Evolutionary conservation across 495 filamentous ascomycete genomes (phyloP).

Genomic region (Annulohypoxylon stygium): DNA sequence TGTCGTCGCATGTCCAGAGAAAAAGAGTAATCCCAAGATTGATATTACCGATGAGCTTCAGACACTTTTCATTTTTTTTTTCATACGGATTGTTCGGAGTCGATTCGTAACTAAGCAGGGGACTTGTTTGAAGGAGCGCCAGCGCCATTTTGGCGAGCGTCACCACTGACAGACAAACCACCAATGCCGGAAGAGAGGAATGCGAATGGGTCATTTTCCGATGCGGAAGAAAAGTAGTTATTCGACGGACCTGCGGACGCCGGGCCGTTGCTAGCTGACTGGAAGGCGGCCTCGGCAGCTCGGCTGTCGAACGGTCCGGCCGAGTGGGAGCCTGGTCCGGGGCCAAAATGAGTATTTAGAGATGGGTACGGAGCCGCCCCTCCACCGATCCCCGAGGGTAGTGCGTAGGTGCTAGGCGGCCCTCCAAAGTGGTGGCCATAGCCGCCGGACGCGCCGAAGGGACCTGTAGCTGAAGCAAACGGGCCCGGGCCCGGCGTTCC

Average conservation of each 20-base stretch:
- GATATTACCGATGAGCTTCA: constrained; percentile 49
- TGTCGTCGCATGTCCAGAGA: constrained; percentile 54
- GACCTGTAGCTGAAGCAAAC: constrained; percentile 75
- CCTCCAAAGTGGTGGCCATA: constrained; percentile 90
- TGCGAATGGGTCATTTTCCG: constrained; percentile 84
- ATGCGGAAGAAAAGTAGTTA: constrained; percentile 66
- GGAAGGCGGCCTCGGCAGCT: constrained; percentile 90
- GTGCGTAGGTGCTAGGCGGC: constrained; percentile 87
- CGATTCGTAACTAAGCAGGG: constrained; percentile 61
- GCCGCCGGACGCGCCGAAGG: constrained; percentile 79
- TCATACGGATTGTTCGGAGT: background rate
- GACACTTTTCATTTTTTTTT: constrained; percentile 6
- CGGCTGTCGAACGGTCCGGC: constrained; percentile 93
- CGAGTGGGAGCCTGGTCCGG: constrained; percentile 79
- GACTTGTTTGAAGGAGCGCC: constrained; percentile 73
- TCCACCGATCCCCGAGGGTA: constrained; percentile 90
- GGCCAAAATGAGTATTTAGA: constrained; percentile 82
- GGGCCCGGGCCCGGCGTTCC: constrained; percentile 87
- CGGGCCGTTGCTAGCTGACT: constrained; percentile 81
- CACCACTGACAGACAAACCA: constrained; percentile 83
- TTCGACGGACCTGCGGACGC: constrained; percentile 74
- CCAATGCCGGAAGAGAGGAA: constrained; percentile 88
- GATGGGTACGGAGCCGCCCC: constrained; percentile 84
- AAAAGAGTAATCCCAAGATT: constrained; percentile 53
- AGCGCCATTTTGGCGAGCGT: constrained; percentile 82